Percentiles rank a stretch among this genome's conserved stretches.
These are phyloP conservation scores for Pontederia crassipes DNA, from an alignment of 176 grass and related monocot genomes.

Conservation along the genomic window DNA sequence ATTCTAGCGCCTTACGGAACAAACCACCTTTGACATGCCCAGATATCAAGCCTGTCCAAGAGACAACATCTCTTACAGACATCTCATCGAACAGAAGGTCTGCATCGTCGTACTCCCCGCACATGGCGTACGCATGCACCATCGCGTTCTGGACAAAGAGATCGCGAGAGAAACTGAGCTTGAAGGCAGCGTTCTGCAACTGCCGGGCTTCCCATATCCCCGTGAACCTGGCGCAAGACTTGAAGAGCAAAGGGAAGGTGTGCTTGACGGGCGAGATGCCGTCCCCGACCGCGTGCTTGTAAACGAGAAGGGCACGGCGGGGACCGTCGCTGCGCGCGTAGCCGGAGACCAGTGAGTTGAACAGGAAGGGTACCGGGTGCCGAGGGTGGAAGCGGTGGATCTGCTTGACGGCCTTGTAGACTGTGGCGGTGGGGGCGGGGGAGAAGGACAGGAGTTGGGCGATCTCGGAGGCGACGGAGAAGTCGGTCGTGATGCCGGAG, in stretches of 20 bases:
- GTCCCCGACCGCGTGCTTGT: conserved; percentile 9
- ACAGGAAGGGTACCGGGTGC: conserved; percentile 13
- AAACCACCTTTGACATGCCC: conserved; percentile 15
- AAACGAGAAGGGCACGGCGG: conserved; percentile 9
- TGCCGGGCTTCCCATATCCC: conserved; percentile 21
- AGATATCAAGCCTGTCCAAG: conserved; percentile 34
- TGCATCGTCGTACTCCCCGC: conserved; percentile 12
- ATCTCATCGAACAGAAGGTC: conserved; percentile 48
- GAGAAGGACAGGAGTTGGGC: conserved; percentile 22
- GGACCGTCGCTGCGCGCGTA: conserved; percentile 17
- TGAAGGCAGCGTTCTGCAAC: conserved; percentile 19
- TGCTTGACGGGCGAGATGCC: conserved; percentile 16
- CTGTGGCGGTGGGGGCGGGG: conserved; percentile 9
- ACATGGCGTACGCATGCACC: conserved; percentile 23
- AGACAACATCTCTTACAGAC: conserved; percentile 25
- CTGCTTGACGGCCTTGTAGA: conserved; percentile 16
- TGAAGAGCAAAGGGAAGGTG: conserved; percentile 25
- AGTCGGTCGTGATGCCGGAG: conserved; percentile 21
- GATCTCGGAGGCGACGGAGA: conserved; percentile 23
- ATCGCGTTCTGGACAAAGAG: conserved; percentile 33
- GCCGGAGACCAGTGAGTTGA: conserved; percentile 29
- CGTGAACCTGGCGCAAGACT: conserved; percentile 27
- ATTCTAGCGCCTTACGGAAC: conserved; percentile 13
- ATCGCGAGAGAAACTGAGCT: conserved; percentile 20
- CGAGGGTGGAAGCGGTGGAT: conserved; percentile 1